Conservation (phyloP, 768 basidiomycete genomes). For the Naganishia antarctica region DNA sequence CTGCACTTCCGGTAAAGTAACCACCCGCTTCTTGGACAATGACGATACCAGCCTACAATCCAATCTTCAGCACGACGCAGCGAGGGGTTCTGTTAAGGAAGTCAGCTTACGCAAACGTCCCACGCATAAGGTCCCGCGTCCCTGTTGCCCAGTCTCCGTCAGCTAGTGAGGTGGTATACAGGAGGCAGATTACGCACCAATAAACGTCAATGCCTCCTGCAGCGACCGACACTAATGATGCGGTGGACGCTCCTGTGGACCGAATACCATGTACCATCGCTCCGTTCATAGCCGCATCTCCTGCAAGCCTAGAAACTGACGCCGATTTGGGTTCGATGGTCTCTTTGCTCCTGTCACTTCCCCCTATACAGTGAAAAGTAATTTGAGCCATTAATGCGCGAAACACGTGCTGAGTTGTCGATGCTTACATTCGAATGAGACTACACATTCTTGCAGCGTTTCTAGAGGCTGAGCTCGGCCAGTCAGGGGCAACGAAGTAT, state of each 20-base stretch:
- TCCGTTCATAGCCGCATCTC: conserved; percentile 62
- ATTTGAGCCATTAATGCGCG: not conserved
- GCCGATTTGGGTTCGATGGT: conserved; percentile 53
- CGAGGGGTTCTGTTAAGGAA: too few relatives aligned
- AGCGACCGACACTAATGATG: conserved; percentile 57
- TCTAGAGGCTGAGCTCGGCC: conserved; percentile 56
- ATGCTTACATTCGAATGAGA: conserved; percentile 33
- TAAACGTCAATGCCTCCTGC: conserved; percentile 82
- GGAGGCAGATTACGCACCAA: conserved; percentile 53
- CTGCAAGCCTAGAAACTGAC: conserved; percentile 71
- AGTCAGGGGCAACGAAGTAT: conserved; percentile 60
- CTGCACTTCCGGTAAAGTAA: conserved; percentile 65
- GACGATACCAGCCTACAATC: conserved; percentile 59
- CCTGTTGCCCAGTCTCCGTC: too few relatives aligned
- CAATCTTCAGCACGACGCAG: not conserved
- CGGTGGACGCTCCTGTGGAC: conserved; percentile 62
- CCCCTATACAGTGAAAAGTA: conserved; percentile 53
- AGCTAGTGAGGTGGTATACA: too few relatives aligned
- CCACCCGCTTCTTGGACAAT: conserved; percentile 87
- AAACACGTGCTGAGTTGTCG: not conserved
- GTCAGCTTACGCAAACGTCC: conserved; percentile 24
- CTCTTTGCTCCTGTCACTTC: conserved; percentile 44
- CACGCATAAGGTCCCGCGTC: conserved; percentile 44
- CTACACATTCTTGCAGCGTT: conserved; percentile 65
- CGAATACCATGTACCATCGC: conserved; percentile 81